Evolutionary conservation across 352 stramenopile species (phyloP), one percentile per base, ranked within the genome.

Genomic region (Albugo laibachii): DNA sequence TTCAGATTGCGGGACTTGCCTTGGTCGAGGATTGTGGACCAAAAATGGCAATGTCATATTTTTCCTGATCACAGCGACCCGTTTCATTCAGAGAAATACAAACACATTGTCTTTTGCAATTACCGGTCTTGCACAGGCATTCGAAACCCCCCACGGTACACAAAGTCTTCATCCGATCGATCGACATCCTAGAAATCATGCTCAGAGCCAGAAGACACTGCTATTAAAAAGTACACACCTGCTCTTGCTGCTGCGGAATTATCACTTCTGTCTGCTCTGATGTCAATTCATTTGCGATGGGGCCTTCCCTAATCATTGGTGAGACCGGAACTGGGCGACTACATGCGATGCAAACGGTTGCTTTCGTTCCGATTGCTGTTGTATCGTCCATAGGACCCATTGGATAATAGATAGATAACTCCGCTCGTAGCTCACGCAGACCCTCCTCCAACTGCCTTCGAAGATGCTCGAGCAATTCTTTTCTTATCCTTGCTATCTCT

Each of bases 331-430:
- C 76, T 0, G 76, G 76, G 0, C 73, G 69, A 48, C 73, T 86
- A 47, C 76, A 86, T 4, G 74, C 74, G 20, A 89, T 74, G 46
- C 74, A 87, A 71, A 89, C 85, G 19, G 83, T 65, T 0, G 73
- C 71, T 41, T 83, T 86, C 13, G 74, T 85, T 27, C 71, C 74
- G 47, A 87, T 65, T 5, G 77, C 70, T 3, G 77, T 87, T 38
- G 74, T 77, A 36, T 84, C 73, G 41, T 70, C 66, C 42, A 59
- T 64, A n/a, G n/a, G 50, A 57, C 21, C 53, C 52, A 39, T 37
- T 4, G 58, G 52, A 31, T 31, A 31, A 31, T 73, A 64, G n/a
- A 80, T 45, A 59, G 71, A 69, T 27, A 85, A 61, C 60, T 85
- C 69, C 36, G 57, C 63, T 18, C 74, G 67, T 41, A 86, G 48